Evolutionary conservation across 164 flowering plant species (phyloP), one percentile per base, ranked within the genome.

Genomic region (Sedum album): DNA sequence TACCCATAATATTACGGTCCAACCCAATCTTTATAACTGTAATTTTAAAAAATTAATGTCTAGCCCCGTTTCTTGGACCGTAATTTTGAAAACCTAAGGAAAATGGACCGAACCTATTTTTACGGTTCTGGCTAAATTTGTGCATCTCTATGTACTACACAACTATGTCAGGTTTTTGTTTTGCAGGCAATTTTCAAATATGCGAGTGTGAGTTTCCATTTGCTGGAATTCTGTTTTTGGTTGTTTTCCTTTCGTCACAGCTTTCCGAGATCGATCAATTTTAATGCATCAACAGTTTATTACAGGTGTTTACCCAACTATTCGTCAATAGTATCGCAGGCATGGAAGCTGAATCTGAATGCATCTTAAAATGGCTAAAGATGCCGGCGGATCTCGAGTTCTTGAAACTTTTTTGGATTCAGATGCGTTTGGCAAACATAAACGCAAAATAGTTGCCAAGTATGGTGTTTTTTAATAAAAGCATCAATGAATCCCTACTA

Each of bases 341-440:
- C 44, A 75, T 93, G 84, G 91, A 93, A 71, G 76, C 79, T 23
- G 80, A 73, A 30, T 84, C 82, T 49, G 78, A 82, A n/a, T n/a
- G n/a, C n/a, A n/a, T 57, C 79, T 89, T 79, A 83, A 93, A 76
- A 70, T 77, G 15, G 87, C 87, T 64, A 89, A 84, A 78, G 91
- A 93, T n/a, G n/a, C 84, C 15, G 79, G 88, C 8, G 98, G 97
- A 57, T 82, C 93, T 28, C 84, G 91, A 46, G 94, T 86, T 53
- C 65, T 93, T 70, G 98, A 93, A 79, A 83, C 94, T 60, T 93
- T 89, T 77, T 85, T 93, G 70, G 75, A 55, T 74, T 90, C 97
- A 65, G 75, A 77, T 72, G 85, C 80, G 68, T 77, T 90, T 66
- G 75, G 57, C 9, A 89, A 89, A 72, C 86, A 78, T 44, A 93